Evolutionary conservation across 2,329 filamentous ascomycete genomes (phyloP), one percentile per base, ranked within the genome.

Genomic region (Fusarium sambucinum): DNA sequence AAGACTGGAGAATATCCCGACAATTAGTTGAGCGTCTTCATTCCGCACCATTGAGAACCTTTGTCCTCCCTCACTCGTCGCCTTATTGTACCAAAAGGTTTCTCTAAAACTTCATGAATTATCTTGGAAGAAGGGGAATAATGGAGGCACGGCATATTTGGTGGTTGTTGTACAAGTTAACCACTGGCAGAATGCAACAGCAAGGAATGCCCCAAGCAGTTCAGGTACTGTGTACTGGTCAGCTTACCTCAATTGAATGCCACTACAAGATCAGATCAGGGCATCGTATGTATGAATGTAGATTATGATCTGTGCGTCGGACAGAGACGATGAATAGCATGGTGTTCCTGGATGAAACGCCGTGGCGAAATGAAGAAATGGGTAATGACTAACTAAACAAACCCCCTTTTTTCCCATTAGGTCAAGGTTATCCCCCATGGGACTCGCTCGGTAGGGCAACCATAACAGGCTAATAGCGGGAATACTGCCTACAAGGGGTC

Each of bases 381-480:
- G 17, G n/a, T 12, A 51, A 42, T 42, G 55, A 53, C 47, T 42
- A 54, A 53, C 47, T 42, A 54, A 57, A 35, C 30, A 57, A 57
- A 54, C 47, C 55, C 45, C 45, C 59, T 56, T 51, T 64, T 59
- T 51, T 59, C 52, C 27, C 16, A 12, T n/a, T 8, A 32, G 30
- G 30, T 46, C 27, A 40, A 47, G 9, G 5, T 17, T 40, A 38
- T 51, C 17, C 47, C 16, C 16, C 27, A 27, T 27, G 27, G 23
- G 21, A 44, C 46, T 42, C 19, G 29, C 46, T 42, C 23, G 35
- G 55, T 29, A 56, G 35, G n/a, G 37, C 17, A 45, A 46, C 16
- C 38, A 33, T 44, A 54, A 62, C 47, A 62, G 59, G 52, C 52
- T 64, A 52, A 59, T 63, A 30, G 44, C 42, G 58, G 61, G 54